Conservation (phyloP, 139 green algal genomes). For the Closterium sp. region DNA sequence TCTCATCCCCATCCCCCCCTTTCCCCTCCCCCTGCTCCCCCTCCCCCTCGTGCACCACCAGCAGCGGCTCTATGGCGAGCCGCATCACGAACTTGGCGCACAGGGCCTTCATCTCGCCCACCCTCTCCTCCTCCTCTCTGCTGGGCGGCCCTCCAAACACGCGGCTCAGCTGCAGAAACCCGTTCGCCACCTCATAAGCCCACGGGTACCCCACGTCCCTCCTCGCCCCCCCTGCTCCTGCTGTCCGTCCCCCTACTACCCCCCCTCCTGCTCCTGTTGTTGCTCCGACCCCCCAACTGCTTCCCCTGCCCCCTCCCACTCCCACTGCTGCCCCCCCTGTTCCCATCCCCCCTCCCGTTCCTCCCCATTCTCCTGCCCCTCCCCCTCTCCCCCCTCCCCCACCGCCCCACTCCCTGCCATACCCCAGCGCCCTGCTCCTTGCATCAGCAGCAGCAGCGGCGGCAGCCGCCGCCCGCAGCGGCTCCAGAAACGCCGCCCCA, state of each 20-base stretch:
- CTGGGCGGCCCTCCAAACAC: neutral
- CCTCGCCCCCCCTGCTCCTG: neutral
- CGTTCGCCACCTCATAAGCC: neutral
- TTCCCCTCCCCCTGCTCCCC: neutral
- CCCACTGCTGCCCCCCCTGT: neutral
- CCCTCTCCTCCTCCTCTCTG: neutral
- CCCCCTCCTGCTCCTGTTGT: too few relatives aligned
- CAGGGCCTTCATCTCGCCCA: neutral
- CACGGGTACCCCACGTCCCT: neutral
- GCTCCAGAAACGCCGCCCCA: neutral
- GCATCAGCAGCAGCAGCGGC: neutral
- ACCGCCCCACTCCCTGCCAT: neutral
- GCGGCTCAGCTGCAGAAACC: neutral
- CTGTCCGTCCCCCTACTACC: too few relatives aligned
- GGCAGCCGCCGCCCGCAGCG: neutral
- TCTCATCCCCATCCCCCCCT: neutral
- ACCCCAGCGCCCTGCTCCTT: neutral
- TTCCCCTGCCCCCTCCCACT: neutral
- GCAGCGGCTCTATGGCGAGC: neutral
- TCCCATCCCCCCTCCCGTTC: neutral
- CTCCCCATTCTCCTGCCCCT: neutral
- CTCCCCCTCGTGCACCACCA: neutral
- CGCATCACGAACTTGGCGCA: neutral
- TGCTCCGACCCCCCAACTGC: neutral
- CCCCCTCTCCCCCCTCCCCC: neutral